Percentiles rank a stretch among this genome's conserved stretches.
Evolutionary conservation across 2,329 filamentous ascomycete genomes (phyloP).

Genomic region (Lanzia echinophila): DNA sequence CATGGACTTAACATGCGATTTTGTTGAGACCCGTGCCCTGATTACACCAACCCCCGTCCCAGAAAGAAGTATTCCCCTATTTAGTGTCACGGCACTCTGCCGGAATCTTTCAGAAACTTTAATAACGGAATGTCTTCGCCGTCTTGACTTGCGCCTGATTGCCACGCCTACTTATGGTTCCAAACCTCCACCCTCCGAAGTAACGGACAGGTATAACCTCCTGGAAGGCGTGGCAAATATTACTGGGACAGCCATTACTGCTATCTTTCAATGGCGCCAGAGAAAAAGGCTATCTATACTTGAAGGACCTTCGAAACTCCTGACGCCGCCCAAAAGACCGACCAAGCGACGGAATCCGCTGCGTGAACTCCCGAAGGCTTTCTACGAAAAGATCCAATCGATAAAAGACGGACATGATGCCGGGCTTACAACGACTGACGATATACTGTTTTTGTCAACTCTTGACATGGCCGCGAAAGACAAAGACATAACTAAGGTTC

Average conservation of each 20-base stretch:
- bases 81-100: neutral
- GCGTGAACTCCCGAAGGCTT: neutral
- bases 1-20: neutral
- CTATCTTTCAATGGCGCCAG: neutral
- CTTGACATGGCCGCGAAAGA: neutral
- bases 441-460: neutral
- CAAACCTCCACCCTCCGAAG: neutral
- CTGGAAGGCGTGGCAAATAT: neutral
- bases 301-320: neutral
- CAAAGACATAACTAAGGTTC: neutral
- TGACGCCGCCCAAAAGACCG: neutral
- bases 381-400: neutral
- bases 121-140: constrained; percentile 3
- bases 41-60: neutral
- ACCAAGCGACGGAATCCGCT: neutral
- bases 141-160: neutral
- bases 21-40: neutral
- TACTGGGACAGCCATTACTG: constrained; percentile 2
- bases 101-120: constrained; percentile 5
- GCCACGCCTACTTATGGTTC: neutral
- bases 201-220: neutral
- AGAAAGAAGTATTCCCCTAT: neutral
- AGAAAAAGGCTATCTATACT: neutral
- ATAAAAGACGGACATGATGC: neutral
- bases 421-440: neutral